phyloP scores from a whole-genome alignment of 139 green algal species.

The Haematococcus lacustris region DNA sequence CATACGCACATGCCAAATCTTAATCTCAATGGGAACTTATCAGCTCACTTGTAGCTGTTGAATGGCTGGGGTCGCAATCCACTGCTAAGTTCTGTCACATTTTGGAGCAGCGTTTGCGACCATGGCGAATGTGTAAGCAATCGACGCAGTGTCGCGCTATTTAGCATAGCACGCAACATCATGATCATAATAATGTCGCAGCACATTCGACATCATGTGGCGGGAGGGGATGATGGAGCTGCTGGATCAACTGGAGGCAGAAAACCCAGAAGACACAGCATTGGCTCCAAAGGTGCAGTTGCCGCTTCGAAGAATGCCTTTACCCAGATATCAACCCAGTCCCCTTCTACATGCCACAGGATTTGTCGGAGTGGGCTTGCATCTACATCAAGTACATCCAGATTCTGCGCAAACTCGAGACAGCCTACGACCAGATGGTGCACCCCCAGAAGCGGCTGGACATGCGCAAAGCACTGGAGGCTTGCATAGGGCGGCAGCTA shows the following conservation, averaged over 20 bases:
- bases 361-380: conserved; percentile 64
- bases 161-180: neutral
- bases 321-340: too few relatives aligned
- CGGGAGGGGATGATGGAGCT: conserved; percentile 82
- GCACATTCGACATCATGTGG: conserved; percentile 79
- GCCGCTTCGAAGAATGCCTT: too few relatives aligned
- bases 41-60: too few relatives aligned
- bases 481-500: conserved; percentile 67
- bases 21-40: too few relatives aligned
- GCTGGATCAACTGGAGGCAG: conserved; percentile 74
- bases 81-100: too few relatives aligned
- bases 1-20: too few relatives aligned
- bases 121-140: too few relatives aligned
- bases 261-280: conserved; percentile 62
- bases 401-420: conserved; percentile 73
- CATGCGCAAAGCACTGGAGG: conserved; percentile 70
- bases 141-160: too few relatives aligned
- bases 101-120: too few relatives aligned
- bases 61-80: too few relatives aligned
- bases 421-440: conserved; percentile 75
- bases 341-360: too few relatives aligned
- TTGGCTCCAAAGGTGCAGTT: conserved; percentile 60
- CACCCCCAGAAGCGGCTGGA: conserved; percentile 83
- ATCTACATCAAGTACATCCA: conserved; percentile 87
- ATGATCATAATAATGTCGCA: conserved; percentile 21